Conservation (phyloP, 1,139 yeast species). For the Scheffersomyces illinoinensis region DNA sequence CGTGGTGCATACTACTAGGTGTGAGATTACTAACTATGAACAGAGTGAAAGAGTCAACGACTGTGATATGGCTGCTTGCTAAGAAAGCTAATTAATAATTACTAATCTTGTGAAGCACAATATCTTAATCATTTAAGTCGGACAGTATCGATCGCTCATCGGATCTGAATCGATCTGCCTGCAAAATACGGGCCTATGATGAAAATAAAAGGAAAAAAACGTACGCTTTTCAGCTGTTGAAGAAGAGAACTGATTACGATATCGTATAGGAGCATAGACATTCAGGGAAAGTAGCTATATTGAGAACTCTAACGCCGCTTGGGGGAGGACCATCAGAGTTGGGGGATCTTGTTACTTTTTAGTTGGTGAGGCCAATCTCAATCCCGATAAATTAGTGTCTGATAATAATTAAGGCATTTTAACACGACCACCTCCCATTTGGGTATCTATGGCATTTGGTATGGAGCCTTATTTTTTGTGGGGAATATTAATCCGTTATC, state of each 20-base stretch:
- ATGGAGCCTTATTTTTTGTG: background rate
- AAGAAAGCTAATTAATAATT: background rate
- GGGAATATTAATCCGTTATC: background rate
- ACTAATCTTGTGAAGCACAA: background rate
- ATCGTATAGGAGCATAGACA: background rate
- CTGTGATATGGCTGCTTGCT: background rate
- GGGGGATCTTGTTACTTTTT: background rate
- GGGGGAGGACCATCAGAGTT: background rate
- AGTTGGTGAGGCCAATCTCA: background rate
- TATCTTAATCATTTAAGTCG: background rate
- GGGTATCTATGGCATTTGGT: background rate
- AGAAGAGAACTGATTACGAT: background rate
- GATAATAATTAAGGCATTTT: background rate
- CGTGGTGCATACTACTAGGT: conserved; percentile 4
- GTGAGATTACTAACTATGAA: background rate
- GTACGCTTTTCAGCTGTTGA: background rate
- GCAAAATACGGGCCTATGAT: background rate
- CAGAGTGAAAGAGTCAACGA: background rate
- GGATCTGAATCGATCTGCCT: background rate
- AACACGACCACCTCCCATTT: background rate
- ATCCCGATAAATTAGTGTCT: background rate
- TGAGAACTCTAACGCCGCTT: background rate
- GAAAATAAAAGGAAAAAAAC: background rate
- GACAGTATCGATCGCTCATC: background rate
- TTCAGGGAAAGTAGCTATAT: background rate